Percentiles rank a stretch among this genome's conserved stretches.
Evolutionary conservation across 257 asterid genomes (phyloP).

Genomic region (Solanum appendiculatum): DNA sequence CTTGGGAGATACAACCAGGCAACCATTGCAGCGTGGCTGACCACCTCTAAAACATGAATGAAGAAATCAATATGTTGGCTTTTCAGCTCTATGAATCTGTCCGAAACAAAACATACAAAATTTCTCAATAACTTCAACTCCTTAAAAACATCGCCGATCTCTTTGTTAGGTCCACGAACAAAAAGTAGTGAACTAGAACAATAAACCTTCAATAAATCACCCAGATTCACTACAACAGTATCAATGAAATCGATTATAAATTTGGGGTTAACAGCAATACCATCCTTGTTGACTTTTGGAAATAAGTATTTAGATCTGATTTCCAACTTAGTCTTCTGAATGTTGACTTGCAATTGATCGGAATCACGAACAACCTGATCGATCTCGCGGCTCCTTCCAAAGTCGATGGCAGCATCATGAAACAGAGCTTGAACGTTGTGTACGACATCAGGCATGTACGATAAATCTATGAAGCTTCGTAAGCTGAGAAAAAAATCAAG

Average conservation of each 20-base stretch:
- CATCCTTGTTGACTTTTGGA: neutral
- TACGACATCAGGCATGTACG: neutral
- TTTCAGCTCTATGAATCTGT: neutral
- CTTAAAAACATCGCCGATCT: neutral
- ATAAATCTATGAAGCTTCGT: neutral
- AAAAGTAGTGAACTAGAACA: neutral
- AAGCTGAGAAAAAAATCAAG: neutral
- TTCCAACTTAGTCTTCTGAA: neutral
- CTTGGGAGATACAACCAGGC: neutral
- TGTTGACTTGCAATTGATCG: neutral
- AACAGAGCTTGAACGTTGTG: neutral
- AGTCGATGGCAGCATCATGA: neutral
- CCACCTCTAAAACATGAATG: neutral
- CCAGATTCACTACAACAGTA: neutral
- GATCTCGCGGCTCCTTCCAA: neutral
- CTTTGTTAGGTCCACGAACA: neutral
- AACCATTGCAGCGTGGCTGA: neutral
- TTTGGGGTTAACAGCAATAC: rapidly evolving
- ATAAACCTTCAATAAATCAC: neutral
- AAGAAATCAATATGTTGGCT: neutral
- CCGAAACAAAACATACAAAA: neutral
- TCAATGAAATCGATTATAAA: neutral
- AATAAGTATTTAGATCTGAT: neutral
- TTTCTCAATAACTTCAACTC: neutral
- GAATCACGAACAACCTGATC: rapidly evolving